Base-by-base conservation (phyloP, 1,284 basidiomycete species). In the Agaricales sp. region DNA sequence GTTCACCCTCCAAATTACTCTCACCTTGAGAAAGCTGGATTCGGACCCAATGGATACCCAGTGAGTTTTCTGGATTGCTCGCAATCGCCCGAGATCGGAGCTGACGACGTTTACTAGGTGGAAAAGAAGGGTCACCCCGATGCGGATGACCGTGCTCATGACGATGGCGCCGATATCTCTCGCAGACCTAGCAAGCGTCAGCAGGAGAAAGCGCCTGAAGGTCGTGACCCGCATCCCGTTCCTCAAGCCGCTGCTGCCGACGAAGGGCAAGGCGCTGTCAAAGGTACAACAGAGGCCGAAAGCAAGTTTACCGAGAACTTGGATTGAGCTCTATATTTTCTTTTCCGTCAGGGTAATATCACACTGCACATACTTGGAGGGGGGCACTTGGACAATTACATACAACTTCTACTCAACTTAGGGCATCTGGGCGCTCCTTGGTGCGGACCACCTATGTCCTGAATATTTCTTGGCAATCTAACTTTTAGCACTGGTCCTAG, bases 161-260 rank as follows among this genome's bases (percentile, higher is more conserved):
- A 53, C 19, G 60, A 53, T 3, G 58, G 60, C 25, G 63, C 58
- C 8, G 65, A 66, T 38, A 59, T 73, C 11, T 59, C 67, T 20
- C 68, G 73, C 41, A 63, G 70, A 47, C 66, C 71, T 26, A 81
- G 74, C 59, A 73, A 75, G 60, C 73, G 84, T 35, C 81, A 79
- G 63, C 69, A 77, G 61, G 83, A 86, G 62, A 87, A 87, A 63
- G 80, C 83, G 4, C 80, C 81, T 0, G 80, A 82, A 59, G 77
- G 74, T 1, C 66, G 67, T 11, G 47, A 54, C 1, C 70, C 70
- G 1, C 73, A 67, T 56, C 56, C 54, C 14, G 54, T 53, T 13
- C 48, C 55, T 3, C 56, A 56, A 12, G 57, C 51, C 24, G 63
- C 2, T 8, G 11, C 30, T 35, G 11, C n/a, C 30, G 11, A 35